Percentiles rank a stretch among this genome's conserved stretches.
Conservation (phyloP, 78 protist species). For the Corallochytrium limacisporum region DNA sequence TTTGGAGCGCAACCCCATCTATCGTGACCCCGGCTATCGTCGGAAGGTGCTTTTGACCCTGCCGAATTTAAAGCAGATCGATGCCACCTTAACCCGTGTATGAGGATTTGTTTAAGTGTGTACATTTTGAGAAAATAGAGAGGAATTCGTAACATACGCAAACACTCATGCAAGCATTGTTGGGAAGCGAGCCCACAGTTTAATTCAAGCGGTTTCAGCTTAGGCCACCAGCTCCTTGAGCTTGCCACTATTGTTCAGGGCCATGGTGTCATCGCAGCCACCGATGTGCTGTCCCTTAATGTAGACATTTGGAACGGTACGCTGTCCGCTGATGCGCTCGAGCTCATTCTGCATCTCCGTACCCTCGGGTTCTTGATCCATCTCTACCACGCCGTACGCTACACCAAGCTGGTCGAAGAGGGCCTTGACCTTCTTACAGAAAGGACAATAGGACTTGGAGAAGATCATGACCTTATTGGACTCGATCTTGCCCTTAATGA, state of each 20-base stretch:
- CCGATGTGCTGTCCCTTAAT: slow-evolving; percentile 13
- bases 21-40: no score
- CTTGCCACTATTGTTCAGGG: background rate
- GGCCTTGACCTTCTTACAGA: slow-evolving; percentile 7
- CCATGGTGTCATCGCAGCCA: slow-evolving; percentile 13
- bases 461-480: background rate
- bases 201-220: no score
- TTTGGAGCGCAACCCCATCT: slow-evolving; percentile 18
- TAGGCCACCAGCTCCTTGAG: slow-evolving; percentile 9
- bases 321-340: slow-evolving; percentile 6
- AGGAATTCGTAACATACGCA: no score
- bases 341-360: background rate
- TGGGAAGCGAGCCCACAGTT: no score
- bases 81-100: no score
- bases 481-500: no score
- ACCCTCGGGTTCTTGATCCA: slow-evolving; percentile 9
- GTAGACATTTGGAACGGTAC: slow-evolving; percentile 20
- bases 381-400: background rate
- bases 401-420: background rate
- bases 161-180: no score
- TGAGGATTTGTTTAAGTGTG: no score
- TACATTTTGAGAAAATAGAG: no score
- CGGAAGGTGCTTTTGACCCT: no score
- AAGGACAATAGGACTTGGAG: slow-evolving; percentile 5
- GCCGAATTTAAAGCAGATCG: no score